phyloP scores from a whole-genome alignment of 768 basidiomycete genomes.

The Solioccasus polychromus region DNA sequence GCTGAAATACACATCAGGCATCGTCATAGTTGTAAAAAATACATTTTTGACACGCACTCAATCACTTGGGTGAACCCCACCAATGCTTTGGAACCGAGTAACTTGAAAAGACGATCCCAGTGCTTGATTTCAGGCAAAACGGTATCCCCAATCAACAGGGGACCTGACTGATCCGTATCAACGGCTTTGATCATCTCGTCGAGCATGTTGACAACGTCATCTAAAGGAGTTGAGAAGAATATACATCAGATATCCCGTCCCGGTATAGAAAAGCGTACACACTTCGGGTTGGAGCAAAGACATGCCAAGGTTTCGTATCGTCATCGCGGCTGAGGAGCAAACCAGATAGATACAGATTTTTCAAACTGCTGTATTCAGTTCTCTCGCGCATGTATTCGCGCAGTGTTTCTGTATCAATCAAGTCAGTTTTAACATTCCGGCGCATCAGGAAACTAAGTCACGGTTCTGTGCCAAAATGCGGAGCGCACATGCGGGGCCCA shows the following conservation, averaged over 20 bases:
- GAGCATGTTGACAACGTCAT: neutral
- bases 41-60: too few relatives aligned
- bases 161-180: too few relatives aligned
- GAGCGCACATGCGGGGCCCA: conserved; percentile 8
- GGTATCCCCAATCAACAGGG: too few relatives aligned
- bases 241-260: neutral
- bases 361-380: conserved; percentile 1
- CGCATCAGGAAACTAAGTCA: neutral
- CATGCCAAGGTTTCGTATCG: neutral
- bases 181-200: neutral
- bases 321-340: neutral
- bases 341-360: conserved; percentile 2
- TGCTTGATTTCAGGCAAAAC: too few relatives aligned
- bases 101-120: too few relatives aligned
- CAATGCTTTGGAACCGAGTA: too few relatives aligned
- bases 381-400: neutral
- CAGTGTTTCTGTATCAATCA: neutral
- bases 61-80: too few relatives aligned
- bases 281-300: conserved; percentile 5
- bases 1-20: too few relatives aligned
- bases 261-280: neutral
- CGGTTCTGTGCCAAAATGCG: conserved; percentile 3
- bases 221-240: neutral
- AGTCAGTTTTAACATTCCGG: neutral
- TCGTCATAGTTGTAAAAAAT: too few relatives aligned